Conservation (phyloP, 2,329 filamentous ascomycete species). For the Neofusicoccum kwambonambiense region DNA sequence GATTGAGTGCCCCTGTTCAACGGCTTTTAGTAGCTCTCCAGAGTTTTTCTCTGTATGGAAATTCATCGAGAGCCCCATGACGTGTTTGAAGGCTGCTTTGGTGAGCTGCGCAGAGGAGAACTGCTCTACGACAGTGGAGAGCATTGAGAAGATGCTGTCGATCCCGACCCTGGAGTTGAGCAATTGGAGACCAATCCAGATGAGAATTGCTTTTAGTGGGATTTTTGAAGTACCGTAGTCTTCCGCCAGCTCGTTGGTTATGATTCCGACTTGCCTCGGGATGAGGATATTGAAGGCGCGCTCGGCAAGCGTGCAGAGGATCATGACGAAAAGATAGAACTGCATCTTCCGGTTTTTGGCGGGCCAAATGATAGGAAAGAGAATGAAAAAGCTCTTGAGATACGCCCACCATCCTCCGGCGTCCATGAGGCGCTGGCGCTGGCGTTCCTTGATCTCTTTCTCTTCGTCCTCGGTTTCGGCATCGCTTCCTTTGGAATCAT, state of each 20-base stretch:
- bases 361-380: slow-evolving; percentile 79
- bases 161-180: slow-evolving; percentile 54
- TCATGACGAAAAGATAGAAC: slow-evolving; percentile 64
- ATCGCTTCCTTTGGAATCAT: slow-evolving; percentile 29
- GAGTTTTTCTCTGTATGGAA: slow-evolving; percentile 67
- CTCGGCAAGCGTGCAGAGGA: slow-evolving; percentile 64
- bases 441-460: slow-evolving; percentile 54
- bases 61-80: slow-evolving; percentile 68
- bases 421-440: slow-evolving; percentile 65
- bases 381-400: slow-evolving; percentile 68
- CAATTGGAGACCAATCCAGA: slow-evolving; percentile 45
- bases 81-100: slow-evolving; percentile 62
- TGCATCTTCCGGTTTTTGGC: slow-evolving; percentile 65
- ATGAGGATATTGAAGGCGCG: slow-evolving; percentile 75
- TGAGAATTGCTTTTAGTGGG: slow-evolving; percentile 53
- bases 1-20: slow-evolving; percentile 63
- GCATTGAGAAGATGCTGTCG: slow-evolving; percentile 48
- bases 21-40: slow-evolving; percentile 62
- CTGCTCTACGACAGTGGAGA: slow-evolving; percentile 57
- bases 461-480: slow-evolving; percentile 51
- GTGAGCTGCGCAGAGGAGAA: slow-evolving; percentile 59
- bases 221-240: slow-evolving; percentile 45
- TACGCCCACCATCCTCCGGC: slow-evolving; percentile 78
- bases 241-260: slow-evolving; percentile 67
- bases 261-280: slow-evolving; percentile 77